A percentile compares a stretch with the other conserved stretches of the same genome.
phyloP scores from a whole-genome alignment of 208 protist species.

The Wallacemonas sp. region DNA sequence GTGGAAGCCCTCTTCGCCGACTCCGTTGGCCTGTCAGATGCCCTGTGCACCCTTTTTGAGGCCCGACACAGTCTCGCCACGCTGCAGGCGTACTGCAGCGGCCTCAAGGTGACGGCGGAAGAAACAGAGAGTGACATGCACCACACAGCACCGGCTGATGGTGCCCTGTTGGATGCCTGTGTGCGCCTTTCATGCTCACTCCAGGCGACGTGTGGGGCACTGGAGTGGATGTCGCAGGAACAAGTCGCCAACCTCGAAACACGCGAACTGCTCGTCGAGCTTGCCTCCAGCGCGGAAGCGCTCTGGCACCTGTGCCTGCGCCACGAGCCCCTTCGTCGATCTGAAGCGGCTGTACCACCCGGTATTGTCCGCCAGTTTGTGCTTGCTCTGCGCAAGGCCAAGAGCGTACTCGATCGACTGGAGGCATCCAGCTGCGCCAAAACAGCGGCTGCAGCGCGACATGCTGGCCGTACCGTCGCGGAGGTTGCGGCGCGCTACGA shows the following conservation, averaged over 20 bases:
- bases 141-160: constrained; percentile 8
- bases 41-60: constrained; percentile 28
- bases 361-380: constrained; percentile 21
- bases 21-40: constrained; percentile 25
- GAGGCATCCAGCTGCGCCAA: constrained; percentile 12
- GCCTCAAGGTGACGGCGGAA: constrained; percentile 35
- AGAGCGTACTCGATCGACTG: constrained; percentile 29
- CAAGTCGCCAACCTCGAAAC: constrained; percentile 23
- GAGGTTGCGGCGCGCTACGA: constrained; percentile 23
- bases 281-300: constrained; percentile 30
- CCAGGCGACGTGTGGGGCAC: constrained; percentile 47
- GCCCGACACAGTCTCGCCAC: constrained; percentile 36
- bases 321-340: constrained; percentile 34
- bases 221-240: constrained; percentile 63
- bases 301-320: constrained; percentile 67
- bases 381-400: constrained; percentile 20
- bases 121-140: constrained; percentile 18
- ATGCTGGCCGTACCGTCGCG: not conserved
- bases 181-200: constrained; percentile 50
- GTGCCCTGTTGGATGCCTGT: constrained; percentile 42
- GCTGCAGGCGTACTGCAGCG: constrained; percentile 37
- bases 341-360: constrained; percentile 26
- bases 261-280: constrained; percentile 37
- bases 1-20: constrained; percentile 73
- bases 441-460: constrained; percentile 18